Conservation (phyloP, 805 yeast genomes). For the Ogataea populi-albae region DNA sequence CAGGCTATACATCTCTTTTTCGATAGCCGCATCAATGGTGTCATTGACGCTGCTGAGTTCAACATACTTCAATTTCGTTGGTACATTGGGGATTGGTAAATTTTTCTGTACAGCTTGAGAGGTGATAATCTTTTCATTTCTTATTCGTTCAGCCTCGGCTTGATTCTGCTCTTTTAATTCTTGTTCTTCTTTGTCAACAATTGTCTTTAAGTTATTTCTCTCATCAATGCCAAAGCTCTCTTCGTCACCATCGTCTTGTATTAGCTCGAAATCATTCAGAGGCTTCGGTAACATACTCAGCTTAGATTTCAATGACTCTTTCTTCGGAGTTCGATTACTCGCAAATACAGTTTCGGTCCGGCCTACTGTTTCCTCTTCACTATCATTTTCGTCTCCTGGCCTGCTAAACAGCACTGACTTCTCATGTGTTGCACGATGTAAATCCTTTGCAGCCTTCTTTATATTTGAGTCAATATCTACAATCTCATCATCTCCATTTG, state of each 20-base stretch:
- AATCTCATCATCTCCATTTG: conserved; percentile 13
- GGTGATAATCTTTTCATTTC: background rate
- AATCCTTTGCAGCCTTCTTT: conserved; percentile 32
- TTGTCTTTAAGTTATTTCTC: conserved; percentile 7
- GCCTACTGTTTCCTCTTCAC: too few species aligned
- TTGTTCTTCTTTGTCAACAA: conserved; percentile 1
- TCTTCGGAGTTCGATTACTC: background rate
- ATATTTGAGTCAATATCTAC: conserved; percentile 35
- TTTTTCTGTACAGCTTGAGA: conserved; percentile 1
- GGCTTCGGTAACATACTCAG: conserved; percentile 20
- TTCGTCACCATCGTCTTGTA: conserved; percentile 26
- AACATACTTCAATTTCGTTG: background rate
- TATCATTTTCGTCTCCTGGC: conserved; percentile 12
- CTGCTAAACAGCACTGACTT: conserved; percentile 36
- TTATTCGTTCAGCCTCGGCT: background rate
- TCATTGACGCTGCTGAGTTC: background rate
- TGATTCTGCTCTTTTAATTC: background rate
- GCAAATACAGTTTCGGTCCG: too few species aligned
- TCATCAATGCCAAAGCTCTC: conserved; percentile 31
- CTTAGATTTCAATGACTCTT: conserved; percentile 9
- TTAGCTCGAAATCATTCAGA: conserved; percentile 44
- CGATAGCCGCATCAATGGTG: background rate
- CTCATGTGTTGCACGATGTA: conserved; percentile 30
- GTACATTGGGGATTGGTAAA: background rate
- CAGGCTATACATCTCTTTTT: background rate